Base-by-base conservation (phyloP, 2,329 filamentous ascomycete species). In the Tothia fuscella region DNA sequence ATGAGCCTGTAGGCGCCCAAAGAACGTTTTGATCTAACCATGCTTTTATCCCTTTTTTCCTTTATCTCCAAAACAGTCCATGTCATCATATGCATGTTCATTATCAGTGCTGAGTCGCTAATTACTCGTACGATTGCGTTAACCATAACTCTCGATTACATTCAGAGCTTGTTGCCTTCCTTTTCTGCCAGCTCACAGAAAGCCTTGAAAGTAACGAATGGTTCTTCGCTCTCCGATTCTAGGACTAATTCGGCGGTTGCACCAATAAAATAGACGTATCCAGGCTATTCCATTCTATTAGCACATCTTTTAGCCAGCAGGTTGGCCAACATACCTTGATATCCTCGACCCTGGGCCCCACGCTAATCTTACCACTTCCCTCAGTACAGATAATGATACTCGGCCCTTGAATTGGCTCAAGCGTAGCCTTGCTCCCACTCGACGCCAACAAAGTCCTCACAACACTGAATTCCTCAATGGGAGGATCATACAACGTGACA, bases 381-480 rank as follows among this genome's bases (percentile, higher is more conserved):
- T 71, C 68, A 0, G 89, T 96, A 64, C 87, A 94, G 47, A 98
- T 91, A 49, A 96, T 62, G 51, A 98, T 87, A 58, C 87, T 94
- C 0, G 91, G 91, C 0, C 91, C 91, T 5, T 82, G 77, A 37
- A 98, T 76, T 0, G 78, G 72, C 47, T 94, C 88, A 53, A 98
- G 93, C 0, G 84, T 94, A 0, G 78, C 86, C 63, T 93, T 94
- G 22, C 84, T 76, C 2, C 78, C 82, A 0, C 70, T 61, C 32
- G 64, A 67, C 50, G 80, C 81, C 26, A 98, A 67, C 9, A 82
- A 74, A 0, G 83, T 82, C 54, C 85, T 80, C 35, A 95, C 76
- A 13, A 98, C 89, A 50, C 79, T 82, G 61, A 98, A 98, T 58
- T 98, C 91, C 40, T 94, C 85, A 48, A 98, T 98, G 0, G 91